These are phyloP conservation scores for Diatrype stigma DNA, from an alignment of 2,329 filamentous ascomycete species.

Conservation along the genomic window DNA sequence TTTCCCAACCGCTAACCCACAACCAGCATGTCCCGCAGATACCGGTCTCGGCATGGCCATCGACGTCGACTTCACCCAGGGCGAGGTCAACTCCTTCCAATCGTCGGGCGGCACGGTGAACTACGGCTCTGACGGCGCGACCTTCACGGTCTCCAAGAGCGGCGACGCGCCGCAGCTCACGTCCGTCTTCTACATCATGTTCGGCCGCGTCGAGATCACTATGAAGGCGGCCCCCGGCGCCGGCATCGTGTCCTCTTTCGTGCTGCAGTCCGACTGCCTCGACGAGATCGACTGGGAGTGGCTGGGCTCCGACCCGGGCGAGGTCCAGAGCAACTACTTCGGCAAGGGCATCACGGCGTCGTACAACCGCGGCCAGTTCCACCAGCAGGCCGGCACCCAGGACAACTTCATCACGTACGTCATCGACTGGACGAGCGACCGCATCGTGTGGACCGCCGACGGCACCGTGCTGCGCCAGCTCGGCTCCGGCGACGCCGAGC, in stretches of 20 bases:
- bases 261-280: conserved; percentile 84
- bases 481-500: conserved; percentile 61
- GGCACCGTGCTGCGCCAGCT: conserved; percentile 74
- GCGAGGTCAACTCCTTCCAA: conserved; percentile 74
- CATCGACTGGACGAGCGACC: conserved; percentile 82
- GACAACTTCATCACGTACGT: conserved; percentile 78
- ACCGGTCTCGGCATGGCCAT: conserved; percentile 80
- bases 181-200: conserved; percentile 99
- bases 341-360: conserved; percentile 80
- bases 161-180: conserved; percentile 83
- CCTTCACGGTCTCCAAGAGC: conserved; percentile 71
- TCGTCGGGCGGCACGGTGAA: conserved; percentile 62
- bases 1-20: conserved; percentile 7
- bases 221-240: conserved; percentile 83
- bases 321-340: conserved; percentile 98
- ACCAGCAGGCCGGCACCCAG: conserved; percentile 67
- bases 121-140: conserved; percentile 72
- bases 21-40: conserved; percentile 64
- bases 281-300: conserved; percentile 99
- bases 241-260: conserved; percentile 89
- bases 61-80: conserved; percentile 76
- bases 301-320: conserved; percentile 69
- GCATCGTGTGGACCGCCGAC: conserved; percentile 84
- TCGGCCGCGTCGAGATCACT: conserved; percentile 81
- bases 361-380: conserved; percentile 86